Base-by-base conservation (phyloP, 257 asterid species). In the Fraxinus cuspidata region DNA sequence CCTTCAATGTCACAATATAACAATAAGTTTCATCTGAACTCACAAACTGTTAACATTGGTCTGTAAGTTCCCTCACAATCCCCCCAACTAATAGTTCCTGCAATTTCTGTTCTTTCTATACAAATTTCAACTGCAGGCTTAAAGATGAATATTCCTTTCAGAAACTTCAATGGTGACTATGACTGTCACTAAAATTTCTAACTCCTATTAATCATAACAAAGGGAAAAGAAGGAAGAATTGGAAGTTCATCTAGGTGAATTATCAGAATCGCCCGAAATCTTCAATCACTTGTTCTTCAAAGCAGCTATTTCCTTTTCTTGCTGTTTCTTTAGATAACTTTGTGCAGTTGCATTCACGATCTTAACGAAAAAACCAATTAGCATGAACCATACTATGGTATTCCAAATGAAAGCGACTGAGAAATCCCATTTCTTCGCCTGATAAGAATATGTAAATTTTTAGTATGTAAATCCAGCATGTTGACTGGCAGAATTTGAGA, bases 291-390 rank as follows among this genome's bases (percentile, higher is more conserved):
- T 84, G 29, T 83, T 79, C 87, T 86, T 90, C 85, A 88, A 15
- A 10, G 83, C 81, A 74, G 91, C 88, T 70, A 91, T 75, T 80
- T 91, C 96, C 71, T 79, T 42, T 15, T 89, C 92, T 2, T 89
- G 97, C 69, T 83, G 91, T 78, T 89, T 82, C 87, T 85, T 84
- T 65, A 92, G 84, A 74, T 83, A 83, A 49, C 81, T 80, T 76
- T 88, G 92, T 7, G 97, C 97, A 3, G 93, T 89, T 29, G 95
- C 70, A 69, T 88, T 92, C 77, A 91, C 91, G 40, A 91, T 91
- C 90, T 89, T 86, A 69, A 86, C 81, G 67, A 90, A 87, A 79
- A 92, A 90, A 85, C 89, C 89, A 84, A 89, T 60, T 28, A 92
- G 88, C 90, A 92, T 91, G 84, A 91, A 84, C 92, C 96, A 89